phyloP scores from a whole-genome alignment of 768 basidiomycete species.

The Naganishia kalamii region DNA sequence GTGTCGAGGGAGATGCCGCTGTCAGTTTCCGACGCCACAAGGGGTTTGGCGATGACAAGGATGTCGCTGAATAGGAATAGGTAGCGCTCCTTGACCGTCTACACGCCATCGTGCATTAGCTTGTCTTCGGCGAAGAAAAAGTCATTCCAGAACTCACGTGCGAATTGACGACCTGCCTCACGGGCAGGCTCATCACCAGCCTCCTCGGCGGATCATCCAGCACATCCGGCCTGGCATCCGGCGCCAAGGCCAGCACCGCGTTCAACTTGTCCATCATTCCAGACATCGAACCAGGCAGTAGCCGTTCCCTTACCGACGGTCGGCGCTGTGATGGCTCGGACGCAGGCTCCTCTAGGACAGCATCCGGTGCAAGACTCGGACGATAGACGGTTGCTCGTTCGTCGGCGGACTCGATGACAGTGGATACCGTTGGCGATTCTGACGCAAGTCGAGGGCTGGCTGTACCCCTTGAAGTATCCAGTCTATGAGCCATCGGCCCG shows the following conservation, averaged over 20 bases:
- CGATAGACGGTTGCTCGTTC: slow-evolving; percentile 27
- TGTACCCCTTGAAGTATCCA: slow-evolving; percentile 50
- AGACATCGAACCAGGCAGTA: background rate
- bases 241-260: slow-evolving; percentile 35
- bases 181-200: slow-evolving; percentile 73
- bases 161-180: slow-evolving; percentile 86
- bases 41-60: slow-evolving; percentile 84
- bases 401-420: slow-evolving; percentile 38
- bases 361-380: slow-evolving; percentile 23
- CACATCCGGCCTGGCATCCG: slow-evolving; percentile 51
- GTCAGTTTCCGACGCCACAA: slow-evolving; percentile 55
- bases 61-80: slow-evolving; percentile 96
- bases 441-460: slow-evolving; percentile 38
- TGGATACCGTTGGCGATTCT: slow-evolving; percentile 37
- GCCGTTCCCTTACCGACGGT: background rate
- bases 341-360: background rate
- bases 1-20: slow-evolving; percentile 56
- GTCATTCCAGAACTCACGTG: slow-evolving; percentile 34
- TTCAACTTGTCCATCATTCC: slow-evolving; percentile 30
- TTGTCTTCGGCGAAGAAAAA: background rate
- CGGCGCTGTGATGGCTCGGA: background rate
- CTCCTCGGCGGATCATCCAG: slow-evolving; percentile 83
- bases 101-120: slow-evolving; percentile 32
- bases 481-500: slow-evolving; percentile 63
- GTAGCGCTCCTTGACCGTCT: slow-evolving; percentile 91